Base-by-base conservation (phyloP, 2,329 filamentous ascomycete genomes). In the Curvularia sp. region DNA sequence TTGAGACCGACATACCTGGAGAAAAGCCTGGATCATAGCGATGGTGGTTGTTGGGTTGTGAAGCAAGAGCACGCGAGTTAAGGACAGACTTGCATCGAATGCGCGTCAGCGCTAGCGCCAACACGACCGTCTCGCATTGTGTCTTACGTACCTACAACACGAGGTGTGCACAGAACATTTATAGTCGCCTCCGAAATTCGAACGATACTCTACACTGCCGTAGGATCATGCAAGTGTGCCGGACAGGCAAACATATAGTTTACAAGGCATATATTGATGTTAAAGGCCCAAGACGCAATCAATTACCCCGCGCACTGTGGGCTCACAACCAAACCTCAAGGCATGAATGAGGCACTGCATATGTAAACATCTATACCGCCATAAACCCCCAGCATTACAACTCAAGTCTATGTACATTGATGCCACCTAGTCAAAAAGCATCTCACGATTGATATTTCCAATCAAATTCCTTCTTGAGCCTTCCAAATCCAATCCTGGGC, bases 11-110 rank as follows among this genome's bases (percentile, higher is more conserved):
- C 49, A 34, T 62, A 70, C 73, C 70, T 75, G 74, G 50, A 77
- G 66, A 53, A 76, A 59, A 55, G 67, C 73, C 69, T 77, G 74
- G 55, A 77, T 76, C 74, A 77, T 77, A 61, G 49, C 72, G 54
- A 27, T n/a, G 57, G 59, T 52, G 55, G 52, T 46, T 39, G 53
- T 43, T 45, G 56, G 51, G 36, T 41, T 27, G 54, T 32, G 38
- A 63, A 41, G 57, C 55, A 49, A 45, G 41, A 43, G 48, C 63
- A 59, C 57, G 59, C 66, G 61, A 63, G 60, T 67, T 63, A 58
- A 70, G 68, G 68, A 69, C 68, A 70, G 48, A 64, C 65, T 68
- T 39, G 63, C 48, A 55, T 15, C 43, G 42, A 25, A 19, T 53
- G 49, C 42, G 49, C 49, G 41, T 49, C 49, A 57, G 49, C 49